Conservation (phyloP, 371 early-diverging fungal genomes). For the Fennellomyces sp. region DNA sequence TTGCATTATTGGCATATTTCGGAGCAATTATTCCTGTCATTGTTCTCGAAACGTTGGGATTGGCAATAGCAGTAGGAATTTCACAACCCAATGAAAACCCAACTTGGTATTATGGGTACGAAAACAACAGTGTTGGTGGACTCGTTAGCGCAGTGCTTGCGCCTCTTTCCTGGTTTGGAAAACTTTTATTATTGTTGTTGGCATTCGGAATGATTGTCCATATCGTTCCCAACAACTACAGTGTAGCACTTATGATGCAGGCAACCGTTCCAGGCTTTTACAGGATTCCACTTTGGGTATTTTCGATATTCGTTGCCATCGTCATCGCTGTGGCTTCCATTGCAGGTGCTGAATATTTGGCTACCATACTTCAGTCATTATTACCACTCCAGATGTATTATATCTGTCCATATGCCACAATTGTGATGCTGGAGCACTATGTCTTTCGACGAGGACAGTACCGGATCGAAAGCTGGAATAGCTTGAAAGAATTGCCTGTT, state of each 20-base stretch:
- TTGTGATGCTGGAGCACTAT: background rate
- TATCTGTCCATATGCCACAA: constrained; percentile 11
- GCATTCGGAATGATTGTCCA: constrained; percentile 27
- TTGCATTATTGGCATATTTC: constrained; percentile 25
- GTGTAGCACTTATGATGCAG: constrained; percentile 24
- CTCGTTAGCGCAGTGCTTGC: constrained; percentile 15
- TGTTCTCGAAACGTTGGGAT: constrained; percentile 28
- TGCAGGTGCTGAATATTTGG: constrained; percentile 4
- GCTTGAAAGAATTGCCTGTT: constrained; percentile 20
- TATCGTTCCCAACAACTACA: constrained; percentile 21
- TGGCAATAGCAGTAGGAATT: constrained; percentile 9
- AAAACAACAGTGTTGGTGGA: constrained; percentile 16
- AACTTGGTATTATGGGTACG: background rate
- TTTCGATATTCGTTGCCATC: background rate
- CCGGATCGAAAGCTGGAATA: constrained; percentile 20
- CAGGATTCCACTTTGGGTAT: constrained; percentile 2
- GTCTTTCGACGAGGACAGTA: constrained; percentile 1
- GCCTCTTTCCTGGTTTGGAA: constrained; percentile 22
- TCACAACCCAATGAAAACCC: background rate
- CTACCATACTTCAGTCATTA: constrained; percentile 6
- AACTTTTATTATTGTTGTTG: constrained; percentile 27
- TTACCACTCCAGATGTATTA: constrained; percentile 30
- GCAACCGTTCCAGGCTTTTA: constrained; percentile 14
- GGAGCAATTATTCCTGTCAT: constrained; percentile 30
- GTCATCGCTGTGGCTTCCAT: background rate